Evolutionary conservation across 1,284 basidiomycete genomes (phyloP).

Genomic region (Pseudomicrostroma phylloplanum): DNA sequence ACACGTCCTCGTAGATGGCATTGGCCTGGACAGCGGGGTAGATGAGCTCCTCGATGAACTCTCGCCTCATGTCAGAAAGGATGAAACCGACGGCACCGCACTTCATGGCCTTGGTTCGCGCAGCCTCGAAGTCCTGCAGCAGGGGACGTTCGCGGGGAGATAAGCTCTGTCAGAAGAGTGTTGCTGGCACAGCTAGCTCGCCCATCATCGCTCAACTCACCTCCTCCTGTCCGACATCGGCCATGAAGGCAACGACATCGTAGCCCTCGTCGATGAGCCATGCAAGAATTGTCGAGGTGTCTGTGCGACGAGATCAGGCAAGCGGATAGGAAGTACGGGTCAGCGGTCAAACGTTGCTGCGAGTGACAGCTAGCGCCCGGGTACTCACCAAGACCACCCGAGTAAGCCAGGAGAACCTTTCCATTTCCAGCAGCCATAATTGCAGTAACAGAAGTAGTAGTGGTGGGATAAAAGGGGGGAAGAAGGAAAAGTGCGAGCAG

Average conservation of each 20-base stretch:
- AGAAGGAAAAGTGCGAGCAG: background rate
- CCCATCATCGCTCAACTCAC: constrained; percentile 53
- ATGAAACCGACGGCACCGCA: constrained; percentile 95
- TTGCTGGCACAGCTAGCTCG: background rate
- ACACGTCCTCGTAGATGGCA: constrained; percentile 99
- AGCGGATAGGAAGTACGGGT: background rate
- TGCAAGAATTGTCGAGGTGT: constrained; percentile 50
- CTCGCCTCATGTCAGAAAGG: constrained; percentile 86
- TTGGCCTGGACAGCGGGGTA: constrained; percentile 96
- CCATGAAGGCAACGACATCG: constrained; percentile 97
- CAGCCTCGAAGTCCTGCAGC: constrained; percentile 82
- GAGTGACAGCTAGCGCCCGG: background rate
- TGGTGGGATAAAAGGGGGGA: background rate
- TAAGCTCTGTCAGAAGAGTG: constrained; percentile 4
- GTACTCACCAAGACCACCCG: constrained; percentile 84
- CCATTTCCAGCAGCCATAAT: constrained; percentile 55
- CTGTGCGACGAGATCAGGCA: constrained; percentile 10
- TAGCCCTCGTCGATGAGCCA: constrained; percentile 84
- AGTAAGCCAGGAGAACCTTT: constrained; percentile 89
- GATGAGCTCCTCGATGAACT: constrained; percentile 94
- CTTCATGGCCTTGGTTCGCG: constrained; percentile 79
- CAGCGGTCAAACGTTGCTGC: background rate
- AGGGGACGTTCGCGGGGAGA: constrained; percentile 8
- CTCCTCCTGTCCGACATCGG: constrained; percentile 96
- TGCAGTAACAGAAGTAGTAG: constrained; percentile 7